A percentile compares a stretch with the other conserved stretches of the same genome.
phyloP scores from a whole-genome alignment of 164 flowering plant species.

The Sedum album region DNA sequence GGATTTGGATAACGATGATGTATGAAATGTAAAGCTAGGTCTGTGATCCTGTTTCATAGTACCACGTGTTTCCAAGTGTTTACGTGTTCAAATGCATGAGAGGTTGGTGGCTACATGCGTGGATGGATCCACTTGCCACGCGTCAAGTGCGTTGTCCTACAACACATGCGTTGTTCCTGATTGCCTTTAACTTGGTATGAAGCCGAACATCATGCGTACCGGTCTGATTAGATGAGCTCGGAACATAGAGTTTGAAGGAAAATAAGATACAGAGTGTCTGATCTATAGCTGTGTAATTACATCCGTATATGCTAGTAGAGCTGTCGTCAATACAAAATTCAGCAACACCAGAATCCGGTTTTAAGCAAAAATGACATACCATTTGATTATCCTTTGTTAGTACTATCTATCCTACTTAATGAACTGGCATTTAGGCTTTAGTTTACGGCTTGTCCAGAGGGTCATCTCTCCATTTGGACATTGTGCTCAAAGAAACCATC shows the following conservation, averaged over 20 bases:
- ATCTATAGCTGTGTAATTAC: no score
- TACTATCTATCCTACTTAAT: no score
- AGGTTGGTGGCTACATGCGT: not conserved
- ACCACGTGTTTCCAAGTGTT: not conserved
- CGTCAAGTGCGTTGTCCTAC: not conserved
- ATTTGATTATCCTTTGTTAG: not conserved
- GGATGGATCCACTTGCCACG: not conserved
- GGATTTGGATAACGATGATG: not conserved
- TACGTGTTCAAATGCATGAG: constrained; percentile 2
- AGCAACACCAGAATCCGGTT: not conserved
- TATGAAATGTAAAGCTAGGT: not conserved
- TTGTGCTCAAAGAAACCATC: not conserved
- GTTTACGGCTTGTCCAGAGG: not conserved
- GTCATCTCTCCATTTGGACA: not conserved
- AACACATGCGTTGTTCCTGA: not conserved
- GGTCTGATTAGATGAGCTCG: no score
- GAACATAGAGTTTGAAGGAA: no score
- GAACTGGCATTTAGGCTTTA: no score
- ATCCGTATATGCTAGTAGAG: no score
- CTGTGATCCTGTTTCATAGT: constrained; percentile 1
- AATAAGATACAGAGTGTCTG: no score
- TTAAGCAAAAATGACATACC: not conserved
- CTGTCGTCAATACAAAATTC: no score
- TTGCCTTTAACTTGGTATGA: not conserved
- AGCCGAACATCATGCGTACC: not conserved